Conservation (phyloP, 176 grass and related monocot genomes). For the Echinochloa phyllopogon region DNA sequence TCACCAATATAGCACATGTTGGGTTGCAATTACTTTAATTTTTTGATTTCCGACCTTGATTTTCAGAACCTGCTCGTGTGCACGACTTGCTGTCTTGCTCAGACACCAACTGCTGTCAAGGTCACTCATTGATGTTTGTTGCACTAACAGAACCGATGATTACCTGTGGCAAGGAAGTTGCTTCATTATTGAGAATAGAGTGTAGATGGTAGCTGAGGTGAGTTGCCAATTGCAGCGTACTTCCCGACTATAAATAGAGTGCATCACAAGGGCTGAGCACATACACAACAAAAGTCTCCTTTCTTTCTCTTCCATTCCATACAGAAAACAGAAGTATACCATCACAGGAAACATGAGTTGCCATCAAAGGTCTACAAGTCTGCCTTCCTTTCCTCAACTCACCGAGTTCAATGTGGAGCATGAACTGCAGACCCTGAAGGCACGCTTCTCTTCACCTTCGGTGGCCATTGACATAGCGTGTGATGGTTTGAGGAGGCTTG, state of each 20-base stretch:
- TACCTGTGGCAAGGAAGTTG: neutral
- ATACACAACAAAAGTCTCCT: neutral
- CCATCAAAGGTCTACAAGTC: slow-evolving; percentile 56
- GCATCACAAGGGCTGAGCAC: slow-evolving; percentile 3
- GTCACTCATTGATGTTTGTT: slow-evolving; percentile 30
- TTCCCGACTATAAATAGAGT: slow-evolving; percentile 48
- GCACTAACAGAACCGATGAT: slow-evolving; percentile 21
- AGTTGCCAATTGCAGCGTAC: neutral
- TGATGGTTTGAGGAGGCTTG: slow-evolving; percentile 27
- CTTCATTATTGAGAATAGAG: slow-evolving; percentile 13
- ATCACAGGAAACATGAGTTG: slow-evolving; percentile 39
- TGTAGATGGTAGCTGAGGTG: slow-evolving; percentile 7
- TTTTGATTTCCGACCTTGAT: neutral
- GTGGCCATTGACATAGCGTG: neutral
- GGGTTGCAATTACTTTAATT: neutral
- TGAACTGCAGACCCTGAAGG: slow-evolving; percentile 39
- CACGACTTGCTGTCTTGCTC: neutral
- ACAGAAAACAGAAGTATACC: neutral
- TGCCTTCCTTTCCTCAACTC: slow-evolving; percentile 39
- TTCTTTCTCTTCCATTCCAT: slow-evolving; percentile 15
- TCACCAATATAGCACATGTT: neutral
- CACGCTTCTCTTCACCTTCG: slow-evolving; percentile 11
- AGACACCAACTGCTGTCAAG: slow-evolving; percentile 7
- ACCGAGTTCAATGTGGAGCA: slow-evolving; percentile 38
- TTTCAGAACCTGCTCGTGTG: slow-evolving; percentile 6